Evolutionary conservation across 768 basidiomycete genomes (phyloP).

Genomic region (Boletus vinaceobasis): DNA sequence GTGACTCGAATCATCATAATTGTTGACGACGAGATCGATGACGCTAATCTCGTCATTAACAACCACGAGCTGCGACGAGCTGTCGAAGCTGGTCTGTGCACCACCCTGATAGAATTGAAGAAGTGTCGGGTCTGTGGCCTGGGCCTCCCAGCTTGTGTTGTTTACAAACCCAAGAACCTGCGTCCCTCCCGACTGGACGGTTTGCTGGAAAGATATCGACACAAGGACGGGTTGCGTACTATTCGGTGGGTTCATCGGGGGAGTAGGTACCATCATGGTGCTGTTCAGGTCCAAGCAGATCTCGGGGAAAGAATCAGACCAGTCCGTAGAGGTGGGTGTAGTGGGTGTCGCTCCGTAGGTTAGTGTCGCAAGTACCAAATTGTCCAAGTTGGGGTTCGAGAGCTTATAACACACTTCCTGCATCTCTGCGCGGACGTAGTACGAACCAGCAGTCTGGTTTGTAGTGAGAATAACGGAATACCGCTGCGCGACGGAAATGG

Average conservation of each 20-base stretch:
- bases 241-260: slow-evolving; percentile 27
- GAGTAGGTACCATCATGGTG: slow-evolving; percentile 28
- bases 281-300: slow-evolving; percentile 26
- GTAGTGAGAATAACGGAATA: slow-evolving; percentile 47
- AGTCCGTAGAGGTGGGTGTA: slow-evolving; percentile 25
- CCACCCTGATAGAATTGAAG: slow-evolving; percentile 25
- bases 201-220: slow-evolving; percentile 26
- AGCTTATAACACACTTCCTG: slow-evolving; percentile 33
- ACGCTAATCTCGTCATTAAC: slow-evolving; percentile 27
- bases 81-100: slow-evolving; percentile 25
- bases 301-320: slow-evolving; percentile 25
- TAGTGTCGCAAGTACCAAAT: slow-evolving; percentile 28
- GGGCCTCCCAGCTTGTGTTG: slow-evolving; percentile 25
- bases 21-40: slow-evolving; percentile 23
- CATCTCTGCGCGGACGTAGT: slow-evolving; percentile 38
- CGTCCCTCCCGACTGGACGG: slow-evolving; percentile 23
- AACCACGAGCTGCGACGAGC: slow-evolving; percentile 23
- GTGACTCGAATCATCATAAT: slow-evolving; percentile 29
- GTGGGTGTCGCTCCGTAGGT: slow-evolving; percentile 26
- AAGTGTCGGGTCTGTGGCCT: slow-evolving; percentile 27
- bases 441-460: slow-evolving; percentile 35
- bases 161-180: slow-evolving; percentile 27
- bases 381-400: slow-evolving; percentile 25
- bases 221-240: slow-evolving; percentile 18
- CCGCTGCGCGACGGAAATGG: slow-evolving; percentile 46